phyloP scores from a whole-genome alignment of 768 basidiomycete genomes.

The Pholiota microspora region DNA sequence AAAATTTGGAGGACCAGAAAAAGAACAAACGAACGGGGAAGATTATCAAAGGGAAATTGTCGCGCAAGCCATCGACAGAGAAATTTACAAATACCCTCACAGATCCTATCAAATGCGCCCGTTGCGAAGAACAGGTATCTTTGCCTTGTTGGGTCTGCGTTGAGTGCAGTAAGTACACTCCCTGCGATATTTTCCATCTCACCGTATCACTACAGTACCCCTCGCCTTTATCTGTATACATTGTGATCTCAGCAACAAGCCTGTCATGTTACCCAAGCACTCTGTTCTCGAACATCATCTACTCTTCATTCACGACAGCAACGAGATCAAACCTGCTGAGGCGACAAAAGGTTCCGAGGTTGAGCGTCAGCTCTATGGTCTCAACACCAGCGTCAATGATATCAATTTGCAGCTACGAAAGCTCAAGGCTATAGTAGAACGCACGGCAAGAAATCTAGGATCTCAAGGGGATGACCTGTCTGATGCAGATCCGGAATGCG shows the following conservation, averaged over 20 bases:
- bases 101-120: conserved; percentile 2
- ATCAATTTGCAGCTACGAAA: background rate
- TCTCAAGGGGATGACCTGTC: background rate
- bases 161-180: conserved; percentile 8
- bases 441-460: no score
- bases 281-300: conserved; percentile 7
- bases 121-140: background rate
- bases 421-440: no score
- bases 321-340: conserved; percentile 8
- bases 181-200: background rate
- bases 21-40: background rate
- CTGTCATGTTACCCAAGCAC: background rate
- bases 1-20: background rate
- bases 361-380: conserved; percentile 9
- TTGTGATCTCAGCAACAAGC: conserved; percentile 3
- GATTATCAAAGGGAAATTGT: background rate
- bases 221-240: conserved; percentile 6
- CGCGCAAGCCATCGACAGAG: background rate
- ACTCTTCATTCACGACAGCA: conserved; percentile 12
- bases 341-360: background rate
- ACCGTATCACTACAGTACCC: background rate
- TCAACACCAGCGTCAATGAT: background rate
- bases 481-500: background rate
- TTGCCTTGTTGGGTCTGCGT: conserved; percentile 15
- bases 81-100: background rate